These are phyloP conservation scores for Prunus mira DNA, from an alignment of 306 rosid species.

Conservation along the genomic window DNA sequence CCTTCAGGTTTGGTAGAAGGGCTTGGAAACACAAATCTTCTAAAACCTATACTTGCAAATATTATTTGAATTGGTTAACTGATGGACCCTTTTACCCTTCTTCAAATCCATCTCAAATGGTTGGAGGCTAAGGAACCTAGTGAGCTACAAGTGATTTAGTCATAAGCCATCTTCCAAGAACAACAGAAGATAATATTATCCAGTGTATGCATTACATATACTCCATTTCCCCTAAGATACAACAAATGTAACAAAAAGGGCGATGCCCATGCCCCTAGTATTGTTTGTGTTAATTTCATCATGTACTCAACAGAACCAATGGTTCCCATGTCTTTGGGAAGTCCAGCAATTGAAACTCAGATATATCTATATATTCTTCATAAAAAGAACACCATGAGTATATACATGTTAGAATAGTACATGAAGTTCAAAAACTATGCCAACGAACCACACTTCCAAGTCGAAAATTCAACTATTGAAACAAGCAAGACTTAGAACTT, in stretches of 20 bases:
- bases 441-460: not conserved
- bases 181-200: not conserved
- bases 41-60: not conserved
- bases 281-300: not conserved
- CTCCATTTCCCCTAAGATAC: not conserved
- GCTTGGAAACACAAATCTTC: not conserved
- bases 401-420: not conserved
- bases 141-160: not conserved
- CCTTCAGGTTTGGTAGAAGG: not conserved
- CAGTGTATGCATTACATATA: not conserved
- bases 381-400: not conserved
- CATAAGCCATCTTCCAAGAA: not conserved
- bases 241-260: not conserved
- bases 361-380: not conserved
- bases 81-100: not conserved
- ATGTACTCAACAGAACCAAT: not conserved
- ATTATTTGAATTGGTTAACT: not conserved
- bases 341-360: not conserved
- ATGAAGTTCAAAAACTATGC: not conserved
- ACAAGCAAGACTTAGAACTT: not conserved
- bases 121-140: not conserved
- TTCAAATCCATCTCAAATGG: not conserved
- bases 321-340: not conserved
- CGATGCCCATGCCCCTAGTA: not conserved
- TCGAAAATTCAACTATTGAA: not conserved